These are phyloP conservation scores for Talaromyces sp. DNA, from an alignment of 2,329 filamentous ascomycete species.

Conservation along the genomic window DNA sequence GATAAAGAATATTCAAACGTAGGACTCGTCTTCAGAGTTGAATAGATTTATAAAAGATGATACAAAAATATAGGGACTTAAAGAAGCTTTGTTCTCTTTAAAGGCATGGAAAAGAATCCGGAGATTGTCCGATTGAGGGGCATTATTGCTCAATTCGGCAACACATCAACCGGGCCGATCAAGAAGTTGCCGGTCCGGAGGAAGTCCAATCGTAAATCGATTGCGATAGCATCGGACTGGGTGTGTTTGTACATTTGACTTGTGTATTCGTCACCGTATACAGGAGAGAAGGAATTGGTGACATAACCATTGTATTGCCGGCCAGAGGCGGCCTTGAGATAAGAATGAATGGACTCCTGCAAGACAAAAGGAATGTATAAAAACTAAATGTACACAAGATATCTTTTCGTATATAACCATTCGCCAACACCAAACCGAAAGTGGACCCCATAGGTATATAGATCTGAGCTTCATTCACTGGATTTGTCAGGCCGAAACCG, in stretches of 20 bases:
- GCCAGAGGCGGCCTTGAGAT: not conserved
- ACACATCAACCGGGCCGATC: conserved; percentile 3
- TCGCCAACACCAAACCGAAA: not conserved
- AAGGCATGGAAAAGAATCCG: conserved; percentile 7
- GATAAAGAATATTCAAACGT: too few relatives aligned
- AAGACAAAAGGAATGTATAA: not conserved
- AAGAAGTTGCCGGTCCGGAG: not conserved
- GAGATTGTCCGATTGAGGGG: conserved; percentile 7
- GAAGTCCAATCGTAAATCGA: not conserved
- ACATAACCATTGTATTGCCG: not conserved
- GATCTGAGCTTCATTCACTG: not conserved
- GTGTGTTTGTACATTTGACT: not conserved
- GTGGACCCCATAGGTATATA: not conserved
- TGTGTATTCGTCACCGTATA: not conserved
- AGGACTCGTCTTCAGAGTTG: not conserved
- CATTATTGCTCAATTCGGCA: conserved; percentile 1
- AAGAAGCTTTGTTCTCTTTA: not conserved
- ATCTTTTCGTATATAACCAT: conserved; percentile 1
- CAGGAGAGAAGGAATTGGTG: not conserved
- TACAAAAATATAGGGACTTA: not conserved
- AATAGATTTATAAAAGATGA: not conserved
- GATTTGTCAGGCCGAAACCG: not conserved
- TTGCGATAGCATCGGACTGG: not conserved
- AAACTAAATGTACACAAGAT: not conserved
- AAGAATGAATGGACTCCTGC: not conserved